These are phyloP conservation scores for Artemisia annua DNA, from an alignment of 129 eudicot species.

Conservation along the genomic window DNA sequence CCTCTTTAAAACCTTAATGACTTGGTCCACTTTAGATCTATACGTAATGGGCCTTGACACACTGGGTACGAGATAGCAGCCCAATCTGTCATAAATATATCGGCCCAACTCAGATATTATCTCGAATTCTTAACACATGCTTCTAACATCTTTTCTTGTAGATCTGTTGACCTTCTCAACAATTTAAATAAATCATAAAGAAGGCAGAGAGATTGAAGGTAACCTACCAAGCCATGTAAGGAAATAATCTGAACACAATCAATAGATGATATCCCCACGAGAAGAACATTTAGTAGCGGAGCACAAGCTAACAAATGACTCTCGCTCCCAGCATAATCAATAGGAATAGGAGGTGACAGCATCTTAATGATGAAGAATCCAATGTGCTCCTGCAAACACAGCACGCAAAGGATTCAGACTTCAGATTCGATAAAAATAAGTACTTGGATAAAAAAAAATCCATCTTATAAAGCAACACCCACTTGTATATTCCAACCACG, in stretches of 20 bases:
- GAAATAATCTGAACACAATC: constrained; percentile 88
- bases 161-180: background rate
- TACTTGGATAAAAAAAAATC: background rate
- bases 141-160: background rate
- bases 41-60: too few relatives aligned
- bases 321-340: constrained; percentile 68
- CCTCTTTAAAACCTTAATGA: too few relatives aligned
- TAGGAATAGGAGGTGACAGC: constrained; percentile 79
- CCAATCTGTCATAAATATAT: too few relatives aligned
- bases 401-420: constrained; percentile 10
- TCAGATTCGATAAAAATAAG: too few relatives aligned
- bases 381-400: constrained; percentile 70
- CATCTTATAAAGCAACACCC: constrained; percentile 3
- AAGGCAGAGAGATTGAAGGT: constrained; percentile 7
- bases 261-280: constrained; percentile 75
- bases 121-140: background rate
- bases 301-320: constrained; percentile 80
- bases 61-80: too few relatives aligned
- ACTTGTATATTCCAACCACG: constrained; percentile 99
- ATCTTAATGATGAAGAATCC: constrained; percentile 63
- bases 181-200: background rate
- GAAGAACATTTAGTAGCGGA: constrained; percentile 77
- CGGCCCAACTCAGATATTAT: background rate
- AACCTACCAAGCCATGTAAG: constrained; percentile 89
- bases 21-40: too few relatives aligned